phyloP scores from a whole-genome alignment of 441 rosid genomes.

The Gossypium schwendimanii region DNA sequence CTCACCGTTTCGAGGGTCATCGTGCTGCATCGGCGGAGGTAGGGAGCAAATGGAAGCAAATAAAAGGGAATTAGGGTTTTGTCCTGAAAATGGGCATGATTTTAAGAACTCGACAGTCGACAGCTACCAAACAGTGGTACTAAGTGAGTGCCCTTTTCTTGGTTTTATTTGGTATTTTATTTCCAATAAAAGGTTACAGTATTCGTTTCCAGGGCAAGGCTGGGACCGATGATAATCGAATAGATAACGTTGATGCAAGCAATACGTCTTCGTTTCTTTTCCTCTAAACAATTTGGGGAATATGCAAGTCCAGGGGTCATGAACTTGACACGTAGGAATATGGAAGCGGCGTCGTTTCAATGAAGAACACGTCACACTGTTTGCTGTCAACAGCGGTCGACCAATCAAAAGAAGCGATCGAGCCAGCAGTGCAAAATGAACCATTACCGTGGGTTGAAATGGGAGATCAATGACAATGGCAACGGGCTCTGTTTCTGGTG shows the following conservation, averaged over 20 bases:
- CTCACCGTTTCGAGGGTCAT: constrained; percentile 51
- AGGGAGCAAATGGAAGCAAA: background rate
- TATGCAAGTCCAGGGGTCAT: background rate
- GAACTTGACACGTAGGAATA: background rate
- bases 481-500: background rate
- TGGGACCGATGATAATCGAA: background rate
- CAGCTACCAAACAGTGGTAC: too few relatives aligned
- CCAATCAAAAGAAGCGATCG: constrained; percentile 23
- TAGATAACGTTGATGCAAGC: background rate
- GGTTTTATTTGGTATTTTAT: background rate
- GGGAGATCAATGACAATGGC: background rate
- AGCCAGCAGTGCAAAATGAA: constrained; percentile 22
- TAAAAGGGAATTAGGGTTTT: constrained; percentile 3
- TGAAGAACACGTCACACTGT: constrained; percentile 11
- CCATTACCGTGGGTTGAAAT: background rate
- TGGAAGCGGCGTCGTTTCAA: constrained; percentile 1
- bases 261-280: too few relatives aligned
- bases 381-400: background rate
- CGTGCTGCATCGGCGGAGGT: constrained; percentile 22
- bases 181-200: background rate
- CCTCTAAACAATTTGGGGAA: background rate
- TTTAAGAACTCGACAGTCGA: background rate
- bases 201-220: background rate
- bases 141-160: background rate
- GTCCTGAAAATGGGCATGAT: background rate